A percentile compares a stretch with the other conserved stretches of the same genome.
Evolutionary conservation across 1,284 basidiomycete genomes (phyloP).

Genomic region (Apiotrichum gracile): DNA sequence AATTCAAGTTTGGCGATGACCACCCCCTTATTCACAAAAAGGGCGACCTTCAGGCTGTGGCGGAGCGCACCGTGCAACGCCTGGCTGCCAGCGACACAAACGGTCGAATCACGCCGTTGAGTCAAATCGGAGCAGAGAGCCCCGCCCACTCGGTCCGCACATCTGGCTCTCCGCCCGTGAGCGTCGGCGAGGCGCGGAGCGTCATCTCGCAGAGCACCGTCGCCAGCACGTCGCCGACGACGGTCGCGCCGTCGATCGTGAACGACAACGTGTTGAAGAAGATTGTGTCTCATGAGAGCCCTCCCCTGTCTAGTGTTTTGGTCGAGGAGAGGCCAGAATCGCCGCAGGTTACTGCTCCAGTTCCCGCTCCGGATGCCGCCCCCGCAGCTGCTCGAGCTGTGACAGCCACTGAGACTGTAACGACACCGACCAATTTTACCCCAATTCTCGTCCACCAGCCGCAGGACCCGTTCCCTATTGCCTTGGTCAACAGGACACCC

Average conservation of each 20-base stretch:
- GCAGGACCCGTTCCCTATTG: constrained; percentile 55
- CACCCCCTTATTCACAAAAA: constrained; percentile 9
- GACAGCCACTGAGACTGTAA: neutral
- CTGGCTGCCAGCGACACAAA: neutral
- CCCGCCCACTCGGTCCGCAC: neutral
- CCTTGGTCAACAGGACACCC: neutral
- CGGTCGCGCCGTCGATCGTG: no score
- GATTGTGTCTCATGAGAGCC: no score
- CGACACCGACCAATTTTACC: constrained; percentile 32
- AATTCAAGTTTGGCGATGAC: constrained; percentile 19
- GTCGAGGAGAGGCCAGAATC: no score
- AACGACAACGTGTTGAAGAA: no score
- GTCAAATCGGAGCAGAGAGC: neutral
- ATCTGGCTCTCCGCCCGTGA: neutral
- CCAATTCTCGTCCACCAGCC: constrained; percentile 53
- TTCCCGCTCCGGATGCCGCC: neutral
- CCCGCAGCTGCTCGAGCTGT: neutral
- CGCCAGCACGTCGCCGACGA: constrained; percentile 1
- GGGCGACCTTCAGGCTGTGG: constrained; percentile 5
- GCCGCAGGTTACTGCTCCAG: no score
- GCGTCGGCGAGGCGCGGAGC: neutral
- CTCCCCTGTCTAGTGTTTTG: neutral
- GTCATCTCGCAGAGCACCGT: neutral
- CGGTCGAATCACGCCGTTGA: neutral
- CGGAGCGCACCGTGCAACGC: constrained; percentile 12